Evolutionary conservation across 495 filamentous ascomycete genomes (phyloP).

Genomic region (Alectoria sarmentosa): DNA sequence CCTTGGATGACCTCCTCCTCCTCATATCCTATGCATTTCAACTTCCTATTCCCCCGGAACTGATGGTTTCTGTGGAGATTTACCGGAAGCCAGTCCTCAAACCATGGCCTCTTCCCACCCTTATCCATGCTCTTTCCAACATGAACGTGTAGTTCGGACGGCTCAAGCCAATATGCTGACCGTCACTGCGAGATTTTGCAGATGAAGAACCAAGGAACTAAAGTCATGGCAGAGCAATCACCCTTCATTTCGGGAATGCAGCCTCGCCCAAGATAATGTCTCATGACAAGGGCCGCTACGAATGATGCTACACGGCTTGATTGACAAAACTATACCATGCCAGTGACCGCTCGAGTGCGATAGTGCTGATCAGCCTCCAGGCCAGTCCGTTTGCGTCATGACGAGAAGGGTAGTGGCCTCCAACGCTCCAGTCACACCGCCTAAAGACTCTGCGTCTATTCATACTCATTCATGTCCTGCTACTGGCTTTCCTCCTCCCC

Average conservation of each 20-base stretch:
- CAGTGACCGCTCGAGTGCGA: constrained; percentile 53
- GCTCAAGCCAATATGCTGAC: not conserved
- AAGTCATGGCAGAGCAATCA: not conserved
- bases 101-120: not conserved
- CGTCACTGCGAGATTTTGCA: not conserved
- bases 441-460: constrained; percentile 38
- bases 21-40: not conserved
- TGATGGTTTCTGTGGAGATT: not conserved
- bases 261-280: not conserved
- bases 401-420: constrained; percentile 68
- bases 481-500: constrained; percentile 42
- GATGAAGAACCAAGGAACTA: not conserved
- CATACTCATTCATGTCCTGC: constrained; percentile 45
- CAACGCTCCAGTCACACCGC: constrained; percentile 31
- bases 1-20: not conserved
- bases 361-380: constrained; percentile 41
- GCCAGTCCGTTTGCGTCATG: constrained; percentile 51
- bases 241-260: not conserved
- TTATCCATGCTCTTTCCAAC: not conserved
- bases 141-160: not conserved
- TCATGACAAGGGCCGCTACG: not conserved
- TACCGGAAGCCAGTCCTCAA: not conserved
- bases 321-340: not conserved
- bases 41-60: too few species aligned
- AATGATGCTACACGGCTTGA: not conserved